These are phyloP conservation scores for Solanum dulcamara DNA, from an alignment of 257 asterid species.

Conservation along the genomic window DNA sequence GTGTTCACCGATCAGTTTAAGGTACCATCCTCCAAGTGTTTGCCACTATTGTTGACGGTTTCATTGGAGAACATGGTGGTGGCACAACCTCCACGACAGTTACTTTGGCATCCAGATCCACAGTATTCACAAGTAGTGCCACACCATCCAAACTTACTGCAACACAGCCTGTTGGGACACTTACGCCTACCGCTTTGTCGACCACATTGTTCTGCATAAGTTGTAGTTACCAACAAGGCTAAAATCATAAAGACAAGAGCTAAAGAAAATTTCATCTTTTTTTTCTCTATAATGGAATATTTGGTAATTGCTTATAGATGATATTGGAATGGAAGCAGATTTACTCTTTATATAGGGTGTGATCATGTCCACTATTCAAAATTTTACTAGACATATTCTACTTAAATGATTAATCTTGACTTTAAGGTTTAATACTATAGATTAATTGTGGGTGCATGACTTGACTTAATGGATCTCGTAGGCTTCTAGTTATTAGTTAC, in stretches of 20 bases:
- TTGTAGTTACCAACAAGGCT: not conserved
- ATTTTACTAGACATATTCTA: not conserved
- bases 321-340: not conserved
- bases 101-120: slow-evolving; percentile 6
- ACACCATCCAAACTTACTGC: slow-evolving; percentile 3
- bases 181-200: not conserved
- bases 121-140: not conserved
- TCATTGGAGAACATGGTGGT: not conserved
- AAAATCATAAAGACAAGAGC: not conserved
- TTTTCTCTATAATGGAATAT: not conserved
- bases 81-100: not conserved
- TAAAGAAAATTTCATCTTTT: not conserved
- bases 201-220: not conserved
- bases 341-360: not conserved
- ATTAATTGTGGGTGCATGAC: not conserved
- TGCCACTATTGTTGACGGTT: not conserved
- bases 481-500: too few relatives aligned
- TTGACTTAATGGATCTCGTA: not conserved
- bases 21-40: not conserved
- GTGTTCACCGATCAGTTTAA: not conserved
- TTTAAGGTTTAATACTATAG: not conserved
- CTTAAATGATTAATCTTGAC: not conserved
- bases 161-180: not conserved
- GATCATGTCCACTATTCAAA: not conserved
- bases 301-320: not conserved